Conservation (phyloP, 31 red algal species). For the Odonthalia washingtoniensis region DNA sequence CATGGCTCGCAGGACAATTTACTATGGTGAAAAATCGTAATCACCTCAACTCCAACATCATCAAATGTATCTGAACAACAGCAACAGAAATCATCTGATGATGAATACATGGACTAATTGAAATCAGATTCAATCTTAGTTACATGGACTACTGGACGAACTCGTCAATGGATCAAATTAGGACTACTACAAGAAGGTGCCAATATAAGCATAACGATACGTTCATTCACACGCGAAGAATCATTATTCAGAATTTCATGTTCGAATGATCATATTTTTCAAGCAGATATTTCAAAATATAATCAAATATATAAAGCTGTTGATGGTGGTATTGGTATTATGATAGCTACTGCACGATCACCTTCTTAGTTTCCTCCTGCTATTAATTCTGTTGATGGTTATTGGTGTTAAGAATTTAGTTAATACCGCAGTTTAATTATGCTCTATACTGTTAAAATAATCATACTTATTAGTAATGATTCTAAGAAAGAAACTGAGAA, state of each 20-base stretch:
- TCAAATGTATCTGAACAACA: not conserved
- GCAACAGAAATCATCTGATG: not conserved
- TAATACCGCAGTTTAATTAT: constrained; percentile 36
- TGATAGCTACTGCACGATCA: constrained; percentile 44
- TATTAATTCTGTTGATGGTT: constrained; percentile 61
- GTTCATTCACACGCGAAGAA: constrained; percentile 59
- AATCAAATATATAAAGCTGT: constrained; percentile 54
- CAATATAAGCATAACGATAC: constrained; percentile 63
- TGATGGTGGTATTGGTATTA: constrained; percentile 56
- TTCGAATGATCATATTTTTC: constrained; percentile 75
- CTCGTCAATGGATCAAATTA: constrained; percentile 81
- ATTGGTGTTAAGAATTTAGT: constrained; percentile 59
- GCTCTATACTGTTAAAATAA: constrained; percentile 38
- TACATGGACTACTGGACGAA: constrained; percentile 65
- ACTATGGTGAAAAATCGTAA: constrained; percentile 65
- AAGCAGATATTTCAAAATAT: constrained; percentile 47
- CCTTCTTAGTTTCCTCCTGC: constrained; percentile 59
- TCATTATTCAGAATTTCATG: constrained; percentile 73
- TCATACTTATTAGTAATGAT: too few relatives aligned
- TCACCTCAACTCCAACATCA: not conserved
- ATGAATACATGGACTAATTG: constrained; percentile 32
- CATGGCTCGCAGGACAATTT: constrained; percentile 70
- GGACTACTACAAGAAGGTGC: constrained; percentile 68
- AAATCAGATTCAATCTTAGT: constrained; percentile 75
- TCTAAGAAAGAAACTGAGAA: constrained; percentile 62